Evolutionary conservation across 2,329 filamentous ascomycete species (phyloP), one percentile per base, ranked within the genome.

Genomic region (Dendryphion nanum): DNA sequence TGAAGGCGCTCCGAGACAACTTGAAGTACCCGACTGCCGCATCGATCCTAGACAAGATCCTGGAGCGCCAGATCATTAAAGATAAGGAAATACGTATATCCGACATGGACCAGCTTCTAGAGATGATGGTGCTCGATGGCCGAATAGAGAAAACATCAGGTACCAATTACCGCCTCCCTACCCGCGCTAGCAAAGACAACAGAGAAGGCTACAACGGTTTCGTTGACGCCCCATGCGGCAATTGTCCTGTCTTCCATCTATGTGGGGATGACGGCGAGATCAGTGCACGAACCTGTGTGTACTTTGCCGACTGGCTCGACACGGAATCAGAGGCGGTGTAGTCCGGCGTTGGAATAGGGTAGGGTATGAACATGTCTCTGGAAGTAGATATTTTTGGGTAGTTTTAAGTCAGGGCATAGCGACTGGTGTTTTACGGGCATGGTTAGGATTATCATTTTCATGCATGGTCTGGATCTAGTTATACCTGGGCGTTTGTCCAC

Each of bases 201-300:
- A n/a, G n/a, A n/a, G 72, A 70, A n/a, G 65, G 53, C n/a, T 72
- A 75, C 50, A 95, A 90, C 52, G 86, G 86, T 3, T 81, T 91
- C 50, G 94, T 87, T 2, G 89, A 96, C 64, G 83, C 85, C 2
- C 93, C 93, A 1, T 98, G 93, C 64, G 90, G 91, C 2, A 77
- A 82, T 38, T 98, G 93, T 65, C 93, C 93, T 0, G 91, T 96
- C 2, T 95, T 95, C 62, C 85, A 93, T 41, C 76, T 97, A 2
- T 98, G 93, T 62, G 85, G 88, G 49, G 88, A 95, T 44, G 89
- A 89, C 5, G 91, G 91, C 0, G 88, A 89, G 0, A 89, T 98
- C 16, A 94, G 85, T 55, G 88, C 91, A 0, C 85, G 82, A 48
- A 95, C 85, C 35, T 98, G 93, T 66, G 85, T 89, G 37, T 98